phyloP scores from a whole-genome alignment of 2,329 filamentous ascomycete genomes.

The Aureobasidium musti region DNA sequence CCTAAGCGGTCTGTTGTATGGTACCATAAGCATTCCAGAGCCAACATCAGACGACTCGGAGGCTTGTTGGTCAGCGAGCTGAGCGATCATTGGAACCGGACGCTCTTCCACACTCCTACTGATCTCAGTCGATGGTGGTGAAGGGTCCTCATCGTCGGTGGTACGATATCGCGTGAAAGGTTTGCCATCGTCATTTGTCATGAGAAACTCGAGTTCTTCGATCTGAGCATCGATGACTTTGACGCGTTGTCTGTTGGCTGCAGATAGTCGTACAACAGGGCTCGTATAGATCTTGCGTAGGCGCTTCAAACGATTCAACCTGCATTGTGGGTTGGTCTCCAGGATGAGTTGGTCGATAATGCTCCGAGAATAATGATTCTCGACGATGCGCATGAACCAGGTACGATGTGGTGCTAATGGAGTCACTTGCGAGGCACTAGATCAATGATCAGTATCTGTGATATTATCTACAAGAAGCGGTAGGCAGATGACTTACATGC shows the following conservation, averaged over 20 bases:
- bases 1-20: background rate
- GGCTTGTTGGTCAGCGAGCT: background rate
- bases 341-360: background rate
- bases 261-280: background rate
- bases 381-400: constrained; percentile 1
- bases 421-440: background rate
- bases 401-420: background rate
- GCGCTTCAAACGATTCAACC: background rate
- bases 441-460: background rate
- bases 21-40: background rate
- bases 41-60: background rate
- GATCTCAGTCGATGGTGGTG: background rate
- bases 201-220: constrained; percentile 1
- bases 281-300: constrained; percentile 9
- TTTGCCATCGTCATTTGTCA: background rate
- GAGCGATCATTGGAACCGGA: background rate
- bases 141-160: background rate
- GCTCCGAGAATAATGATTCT: background rate
- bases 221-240: background rate
- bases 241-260: background rate
- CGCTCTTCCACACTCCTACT: constrained; percentile 2
- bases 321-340: constrained; percentile 8
- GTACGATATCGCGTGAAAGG: background rate
- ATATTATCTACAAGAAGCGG: background rate
- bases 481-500: background rate